phyloP scores from a whole-genome alignment of 331 rosid genomes.

The Acacia pycnantha region DNA sequence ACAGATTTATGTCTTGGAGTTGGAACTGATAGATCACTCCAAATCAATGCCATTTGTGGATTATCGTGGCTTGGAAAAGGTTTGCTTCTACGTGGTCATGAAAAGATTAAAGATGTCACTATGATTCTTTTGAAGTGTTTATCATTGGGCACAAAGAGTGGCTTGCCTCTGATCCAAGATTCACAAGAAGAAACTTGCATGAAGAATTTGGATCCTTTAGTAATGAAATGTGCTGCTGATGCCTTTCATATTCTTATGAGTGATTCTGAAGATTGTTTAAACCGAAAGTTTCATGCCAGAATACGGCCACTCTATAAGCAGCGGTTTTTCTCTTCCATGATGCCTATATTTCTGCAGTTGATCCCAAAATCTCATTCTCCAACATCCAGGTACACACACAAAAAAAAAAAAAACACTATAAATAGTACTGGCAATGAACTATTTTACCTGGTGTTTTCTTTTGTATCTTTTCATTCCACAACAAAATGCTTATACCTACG shows the following conservation, averaged over 20 bases:
- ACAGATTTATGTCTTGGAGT: constrained; percentile 68
- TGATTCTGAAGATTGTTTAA: constrained; percentile 88
- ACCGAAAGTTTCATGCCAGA: constrained; percentile 65
- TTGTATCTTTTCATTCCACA: not conserved
- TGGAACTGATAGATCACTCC: constrained; percentile 53
- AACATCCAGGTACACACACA: constrained; percentile 78
- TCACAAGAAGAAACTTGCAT: constrained; percentile 33
- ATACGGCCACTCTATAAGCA: constrained; percentile 89
- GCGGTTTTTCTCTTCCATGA: constrained; percentile 74
- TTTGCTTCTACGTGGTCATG: constrained; percentile 82
- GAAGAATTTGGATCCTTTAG: constrained; percentile 45
- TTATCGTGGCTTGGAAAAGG: constrained; percentile 95
- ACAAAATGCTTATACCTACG: constrained; percentile 29
- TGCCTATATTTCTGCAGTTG: constrained; percentile 77
- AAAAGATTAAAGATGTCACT: constrained; percentile 70
- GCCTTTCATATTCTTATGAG: constrained; percentile 89
- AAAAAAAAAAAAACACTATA: too few species aligned
- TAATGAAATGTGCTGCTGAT: constrained; percentile 74
- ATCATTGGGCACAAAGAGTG: constrained; percentile 35
- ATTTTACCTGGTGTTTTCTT: constrained; percentile 23
- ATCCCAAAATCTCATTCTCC: constrained; percentile 55
- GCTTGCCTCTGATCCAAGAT: constrained; percentile 39
- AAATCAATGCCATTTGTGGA: constrained; percentile 73
- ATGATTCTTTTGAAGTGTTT: constrained; percentile 71
- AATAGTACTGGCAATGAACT: constrained; percentile 16